phyloP scores from a whole-genome alignment of 805 yeast genomes.

The Tetrapisispora arboricola region DNA sequence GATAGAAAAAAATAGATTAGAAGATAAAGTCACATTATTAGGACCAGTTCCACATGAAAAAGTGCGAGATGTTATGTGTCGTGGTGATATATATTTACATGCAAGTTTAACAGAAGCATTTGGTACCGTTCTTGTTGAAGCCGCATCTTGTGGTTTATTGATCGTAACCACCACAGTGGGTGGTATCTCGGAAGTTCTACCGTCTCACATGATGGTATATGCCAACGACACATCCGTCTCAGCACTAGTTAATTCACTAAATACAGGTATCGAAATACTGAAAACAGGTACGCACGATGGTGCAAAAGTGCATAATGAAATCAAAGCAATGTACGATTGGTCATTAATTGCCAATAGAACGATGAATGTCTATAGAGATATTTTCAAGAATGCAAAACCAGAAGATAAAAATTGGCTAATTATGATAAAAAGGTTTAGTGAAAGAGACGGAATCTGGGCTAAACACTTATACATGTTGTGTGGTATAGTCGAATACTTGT shows the following conservation, averaged over 20 bases:
- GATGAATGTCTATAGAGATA: slow-evolving; percentile 61
- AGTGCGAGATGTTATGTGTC: slow-evolving; percentile 85
- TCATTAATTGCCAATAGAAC: slow-evolving; percentile 77
- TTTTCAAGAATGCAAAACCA: slow-evolving; percentile 27
- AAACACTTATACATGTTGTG: slow-evolving; percentile 76
- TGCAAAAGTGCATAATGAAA: slow-evolving; percentile 63
- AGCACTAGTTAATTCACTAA: slow-evolving; percentile 60
- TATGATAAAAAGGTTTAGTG: slow-evolving; percentile 54
- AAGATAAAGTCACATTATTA: slow-evolving; percentile 73
- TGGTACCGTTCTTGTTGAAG: slow-evolving; percentile 95
- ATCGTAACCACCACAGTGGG: slow-evolving; percentile 96
- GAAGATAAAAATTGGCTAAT: slow-evolving; percentile 45
- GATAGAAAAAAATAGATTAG: slow-evolving; percentile 77
- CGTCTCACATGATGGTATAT: slow-evolving; percentile 84
- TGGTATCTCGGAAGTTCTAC: slow-evolving; percentile 94
- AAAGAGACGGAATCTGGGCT: slow-evolving; percentile 59
- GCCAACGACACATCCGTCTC: slow-evolving; percentile 77
- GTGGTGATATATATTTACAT: slow-evolving; percentile 88
- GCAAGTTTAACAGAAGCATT: slow-evolving; percentile 95
- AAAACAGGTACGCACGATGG: slow-evolving; percentile 56
- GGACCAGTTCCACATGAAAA: slow-evolving; percentile 89
- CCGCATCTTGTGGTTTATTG: slow-evolving; percentile 88
- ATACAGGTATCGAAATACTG: slow-evolving; percentile 56
- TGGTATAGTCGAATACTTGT: slow-evolving; percentile 65
- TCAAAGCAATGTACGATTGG: slow-evolving; percentile 86